Evolutionary conservation across 2,329 filamentous ascomycete species (phyloP), one percentile per base, ranked within the genome.

Genomic region (Aspergillus calidoustus): DNA sequence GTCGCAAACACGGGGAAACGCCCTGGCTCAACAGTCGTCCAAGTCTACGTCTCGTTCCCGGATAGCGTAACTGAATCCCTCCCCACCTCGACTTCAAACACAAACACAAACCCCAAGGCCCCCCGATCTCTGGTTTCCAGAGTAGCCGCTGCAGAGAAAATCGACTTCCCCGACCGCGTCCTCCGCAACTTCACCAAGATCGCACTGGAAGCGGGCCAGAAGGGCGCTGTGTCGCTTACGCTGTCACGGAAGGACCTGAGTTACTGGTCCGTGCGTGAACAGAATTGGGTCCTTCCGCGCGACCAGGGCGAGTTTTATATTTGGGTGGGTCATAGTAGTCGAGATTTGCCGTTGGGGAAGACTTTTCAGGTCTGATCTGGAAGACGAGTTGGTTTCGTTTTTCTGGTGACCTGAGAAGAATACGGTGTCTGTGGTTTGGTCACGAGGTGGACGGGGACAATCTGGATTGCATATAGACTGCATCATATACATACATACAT

Each of bases 161-260:
- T 83, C 23, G 89, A 92, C 30, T 92, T 91, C 55, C 90, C 90
- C 0, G 75, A 87, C 1, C 73, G 77, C 34, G 76, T 77, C n/a
- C 81, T 93, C 22, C 84, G 91, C 15, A 89, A 89, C 31, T 93
- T 93, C 71, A 87, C 89, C 64, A 92, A 93, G 79, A 79, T 91
- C 2, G 74, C 78, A 28, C 75, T 92, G 17, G 77, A 81, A 4
- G 80, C 83, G 0, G 87, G 86, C 0, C 80, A 87, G 70, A 82
- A 75, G 3, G 75, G 76, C 60, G 82, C 76, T 0, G 83, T 92
- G 0, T 80, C 81, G 22, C 81, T 92, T 68, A 77, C 79, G 0
- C 68, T 92, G 59, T 90, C 84, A 7, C 83, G 90, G 60, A 86
- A 89, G 68, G 90, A 92, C 71, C 60, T 92, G 59, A 91, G 89